A percentile compares a stretch with the other conserved stretches of the same genome.
phyloP scores from a whole-genome alignment of 148 eudicot genomes.

The Cornus florida region DNA sequence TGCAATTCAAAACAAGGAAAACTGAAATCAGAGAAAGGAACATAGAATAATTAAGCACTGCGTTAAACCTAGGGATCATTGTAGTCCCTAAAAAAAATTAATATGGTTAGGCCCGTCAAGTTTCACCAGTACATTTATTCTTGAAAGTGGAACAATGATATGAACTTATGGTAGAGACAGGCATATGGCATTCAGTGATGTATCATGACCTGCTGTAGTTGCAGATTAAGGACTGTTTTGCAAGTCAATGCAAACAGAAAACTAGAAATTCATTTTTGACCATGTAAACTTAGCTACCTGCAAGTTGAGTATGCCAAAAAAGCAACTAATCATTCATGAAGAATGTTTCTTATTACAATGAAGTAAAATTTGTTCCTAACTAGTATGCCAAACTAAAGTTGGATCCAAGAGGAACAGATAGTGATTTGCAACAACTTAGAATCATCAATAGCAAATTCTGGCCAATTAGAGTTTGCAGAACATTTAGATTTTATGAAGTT shows the following conservation, averaged over 20 bases:
- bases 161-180: not conserved
- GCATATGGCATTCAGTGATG: not conserved
- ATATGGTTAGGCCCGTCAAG: not conserved
- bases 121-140: not conserved
- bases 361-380: not conserved
- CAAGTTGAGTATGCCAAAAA: not conserved
- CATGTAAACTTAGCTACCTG: not conserved
- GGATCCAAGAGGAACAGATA: too few species aligned
- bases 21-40: not conserved
- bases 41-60: too few species aligned
- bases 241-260: not conserved
- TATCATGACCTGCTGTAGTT: not conserved
- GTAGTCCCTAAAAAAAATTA: not conserved
- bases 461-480: too few species aligned
- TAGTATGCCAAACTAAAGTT: too few species aligned
- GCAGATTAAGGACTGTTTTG: not conserved
- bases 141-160: not conserved
- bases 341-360: not conserved
- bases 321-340: not conserved
- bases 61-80: too few species aligned
- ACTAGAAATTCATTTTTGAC: not conserved
- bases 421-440: too few species aligned
- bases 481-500: too few species aligned
- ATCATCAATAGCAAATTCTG: too few species aligned
- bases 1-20: constrained; percentile 21